These are phyloP conservation scores for Clavispora fructus DNA, from an alignment of 805 yeast species.

Conservation along the genomic window DNA sequence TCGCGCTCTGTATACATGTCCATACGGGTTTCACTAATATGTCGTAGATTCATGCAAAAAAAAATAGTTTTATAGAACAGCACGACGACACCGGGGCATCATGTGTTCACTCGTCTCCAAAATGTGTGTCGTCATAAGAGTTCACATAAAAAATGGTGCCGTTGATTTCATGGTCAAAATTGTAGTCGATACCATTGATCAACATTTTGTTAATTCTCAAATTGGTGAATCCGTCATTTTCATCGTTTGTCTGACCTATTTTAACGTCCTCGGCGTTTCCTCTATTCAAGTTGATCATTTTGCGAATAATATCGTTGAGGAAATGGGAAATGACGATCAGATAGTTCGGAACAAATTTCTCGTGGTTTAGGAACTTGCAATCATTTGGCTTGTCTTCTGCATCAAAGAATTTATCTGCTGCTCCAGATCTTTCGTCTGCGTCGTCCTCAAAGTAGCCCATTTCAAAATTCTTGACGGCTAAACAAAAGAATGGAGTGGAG, in stretches of 20 bases:
- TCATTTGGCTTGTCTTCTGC: conserved; percentile 14
- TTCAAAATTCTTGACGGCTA: conserved; percentile 27
- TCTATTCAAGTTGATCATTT: conserved; percentile 29
- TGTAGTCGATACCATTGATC: conserved; percentile 31
- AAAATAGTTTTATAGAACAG: not conserved
- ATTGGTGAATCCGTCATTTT: conserved; percentile 34
- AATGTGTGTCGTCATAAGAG: conserved; percentile 16
- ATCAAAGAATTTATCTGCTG: conserved; percentile 17
- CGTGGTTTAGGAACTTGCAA: conserved; percentile 10
- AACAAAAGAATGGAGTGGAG: conserved; percentile 30
- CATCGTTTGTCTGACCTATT: conserved; percentile 19
- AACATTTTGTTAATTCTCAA: conserved; percentile 21
- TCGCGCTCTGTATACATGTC: not conserved
- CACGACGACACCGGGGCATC: not conserved
- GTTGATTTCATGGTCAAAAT: conserved; percentile 32
- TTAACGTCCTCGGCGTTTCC: conserved; percentile 38
- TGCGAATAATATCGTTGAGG: conserved; percentile 27
- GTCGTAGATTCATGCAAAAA: not conserved
- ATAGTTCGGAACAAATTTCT: conserved; percentile 13
- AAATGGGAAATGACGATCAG: conserved; percentile 28
- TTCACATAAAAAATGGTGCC: conserved; percentile 35
- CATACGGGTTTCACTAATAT: not conserved
- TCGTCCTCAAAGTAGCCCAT: conserved; percentile 34
- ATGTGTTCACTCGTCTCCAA: not conserved
- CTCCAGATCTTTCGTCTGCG: conserved; percentile 10